A percentile compares a stretch with the other conserved stretches of the same genome.
Evolutionary conservation across 177 flowering plant species (phyloP).

Genomic region (Vitis hybrid): DNA sequence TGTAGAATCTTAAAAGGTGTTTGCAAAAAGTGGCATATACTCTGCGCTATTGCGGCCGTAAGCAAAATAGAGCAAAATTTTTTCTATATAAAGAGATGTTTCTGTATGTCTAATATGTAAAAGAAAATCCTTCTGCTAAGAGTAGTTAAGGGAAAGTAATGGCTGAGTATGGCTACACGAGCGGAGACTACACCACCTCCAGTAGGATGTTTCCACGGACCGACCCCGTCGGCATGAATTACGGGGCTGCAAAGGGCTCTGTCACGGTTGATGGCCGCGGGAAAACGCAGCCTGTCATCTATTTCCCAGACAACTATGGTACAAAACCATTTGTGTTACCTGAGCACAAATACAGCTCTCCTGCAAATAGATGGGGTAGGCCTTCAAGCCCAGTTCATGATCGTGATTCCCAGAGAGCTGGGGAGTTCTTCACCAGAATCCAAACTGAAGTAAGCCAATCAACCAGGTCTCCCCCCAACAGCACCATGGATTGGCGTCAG

Average conservation of each 20-base stretch:
- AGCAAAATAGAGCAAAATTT: no score
- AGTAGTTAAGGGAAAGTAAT: conserved; percentile 2
- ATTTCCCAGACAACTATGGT: conserved; percentile 2
- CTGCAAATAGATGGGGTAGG: conserved; percentile 9
- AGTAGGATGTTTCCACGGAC: neutral
- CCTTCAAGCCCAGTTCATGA: conserved; percentile 17
- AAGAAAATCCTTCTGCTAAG: neutral
- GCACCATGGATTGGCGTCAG: conserved; percentile 12
- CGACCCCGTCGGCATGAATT: neutral
- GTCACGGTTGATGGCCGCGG: conserved; percentile 29
- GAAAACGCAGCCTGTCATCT: conserved; percentile 18
- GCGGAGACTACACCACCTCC: conserved; percentile 1
- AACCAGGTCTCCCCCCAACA: conserved; percentile 1
- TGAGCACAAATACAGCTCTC: conserved; percentile 9
- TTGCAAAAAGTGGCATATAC: no score
- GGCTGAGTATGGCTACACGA: conserved; percentile 6
- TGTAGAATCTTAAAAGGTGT: no score
- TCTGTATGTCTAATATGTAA: neutral
- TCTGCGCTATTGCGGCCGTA: no score
- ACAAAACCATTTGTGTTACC: conserved; percentile 17
- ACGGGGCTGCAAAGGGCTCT: neutral
- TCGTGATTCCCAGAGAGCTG: conserved; percentile 15
- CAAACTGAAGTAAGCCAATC: conserved; percentile 31
- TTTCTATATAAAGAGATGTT: conserved; percentile 5
- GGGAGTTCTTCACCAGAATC: conserved; percentile 22